These are phyloP conservation scores for Gynandropsis gynandra DNA, from an alignment of 345 rosid species.

Conservation along the genomic window DNA sequence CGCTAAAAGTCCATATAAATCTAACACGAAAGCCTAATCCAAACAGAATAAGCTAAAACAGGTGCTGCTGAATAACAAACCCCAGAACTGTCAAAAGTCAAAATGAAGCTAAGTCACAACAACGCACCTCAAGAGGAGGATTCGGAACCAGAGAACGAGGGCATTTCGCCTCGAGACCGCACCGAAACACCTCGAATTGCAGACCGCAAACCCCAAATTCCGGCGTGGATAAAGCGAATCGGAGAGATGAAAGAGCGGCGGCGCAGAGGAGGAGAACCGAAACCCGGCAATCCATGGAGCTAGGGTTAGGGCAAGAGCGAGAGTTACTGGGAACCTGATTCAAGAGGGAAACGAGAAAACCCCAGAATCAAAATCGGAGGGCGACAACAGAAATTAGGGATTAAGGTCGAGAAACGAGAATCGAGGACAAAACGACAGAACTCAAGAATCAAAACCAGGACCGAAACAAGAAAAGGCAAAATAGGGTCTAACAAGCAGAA, in stretches of 20 bases:
- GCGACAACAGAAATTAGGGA: background rate
- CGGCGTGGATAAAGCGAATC: slow-evolving; percentile 23
- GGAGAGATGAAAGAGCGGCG: slow-evolving; percentile 25
- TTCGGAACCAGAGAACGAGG: slow-evolving; percentile 43
- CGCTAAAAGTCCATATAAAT: no score
- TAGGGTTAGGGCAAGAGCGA: slow-evolving; percentile 8
- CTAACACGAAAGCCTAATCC: slow-evolving; percentile 3
- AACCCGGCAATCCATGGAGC: slow-evolving; percentile 17
- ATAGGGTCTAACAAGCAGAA: background rate
- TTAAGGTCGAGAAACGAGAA: background rate
- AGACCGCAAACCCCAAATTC: slow-evolving; percentile 36
- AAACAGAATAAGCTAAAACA: background rate
- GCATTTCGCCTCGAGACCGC: slow-evolving; percentile 45
- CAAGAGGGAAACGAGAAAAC: slow-evolving; percentile 4
- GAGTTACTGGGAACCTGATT: slow-evolving; percentile 4
- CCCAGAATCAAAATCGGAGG: background rate
- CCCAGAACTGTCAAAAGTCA: background rate
- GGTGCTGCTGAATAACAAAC: slow-evolving; percentile 1
- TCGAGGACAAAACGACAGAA: background rate
- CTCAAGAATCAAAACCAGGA: background rate
- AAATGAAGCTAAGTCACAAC: background rate
- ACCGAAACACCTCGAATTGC: slow-evolving; percentile 37
- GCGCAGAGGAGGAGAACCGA: slow-evolving; percentile 28
- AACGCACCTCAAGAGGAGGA: slow-evolving; percentile 54
- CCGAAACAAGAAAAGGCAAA: slow-evolving; percentile 11